Conservation (phyloP, 805 yeast genomes). For the Helenozyma baotianmanensis region DNA sequence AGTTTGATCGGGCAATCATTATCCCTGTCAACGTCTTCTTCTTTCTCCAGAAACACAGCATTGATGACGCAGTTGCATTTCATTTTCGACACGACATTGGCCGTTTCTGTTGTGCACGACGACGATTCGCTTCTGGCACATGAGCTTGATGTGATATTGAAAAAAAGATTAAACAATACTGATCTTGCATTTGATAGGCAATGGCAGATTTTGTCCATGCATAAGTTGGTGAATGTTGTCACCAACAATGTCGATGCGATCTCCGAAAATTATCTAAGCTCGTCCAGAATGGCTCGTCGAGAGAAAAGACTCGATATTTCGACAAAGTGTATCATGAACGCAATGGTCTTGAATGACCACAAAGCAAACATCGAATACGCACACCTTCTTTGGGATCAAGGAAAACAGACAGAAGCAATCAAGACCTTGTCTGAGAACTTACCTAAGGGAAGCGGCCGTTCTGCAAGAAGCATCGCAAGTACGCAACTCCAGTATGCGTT, state of each 20-base stretch:
- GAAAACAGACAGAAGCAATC: constrained; percentile 81
- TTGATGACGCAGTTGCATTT: constrained; percentile 36
- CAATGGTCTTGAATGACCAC: constrained; percentile 39
- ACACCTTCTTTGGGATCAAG: constrained; percentile 81
- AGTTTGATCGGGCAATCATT: constrained; percentile 58
- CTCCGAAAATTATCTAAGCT: constrained; percentile 48
- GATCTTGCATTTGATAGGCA: constrained; percentile 51
- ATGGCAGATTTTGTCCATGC: constrained; percentile 55
- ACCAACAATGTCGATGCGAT: constrained; percentile 31
- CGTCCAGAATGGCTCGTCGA: constrained; percentile 63
- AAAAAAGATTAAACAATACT: constrained; percentile 27
- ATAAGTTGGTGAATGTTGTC: constrained; percentile 42
- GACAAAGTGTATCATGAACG: constrained; percentile 60
- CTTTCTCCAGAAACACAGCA: constrained; percentile 32
- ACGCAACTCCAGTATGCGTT: constrained; percentile 75
- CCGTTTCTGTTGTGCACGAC: constrained; percentile 13
- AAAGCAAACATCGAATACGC: constrained; percentile 72
- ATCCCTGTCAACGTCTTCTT: constrained; percentile 33
- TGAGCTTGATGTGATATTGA: constrained; percentile 19
- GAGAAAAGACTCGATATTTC: constrained; percentile 70
- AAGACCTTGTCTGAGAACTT: constrained; percentile 49
- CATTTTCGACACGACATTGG: constrained; percentile 29
- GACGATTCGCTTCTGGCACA: constrained; percentile 8
- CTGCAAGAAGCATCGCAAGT: constrained; percentile 5
- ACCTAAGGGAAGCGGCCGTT: not conserved